Percentiles rank a stretch among this genome's conserved stretches.
Conservation (phyloP, 225 moss, liverwort and hornwort genomes). For the Climacium dendroides region DNA sequence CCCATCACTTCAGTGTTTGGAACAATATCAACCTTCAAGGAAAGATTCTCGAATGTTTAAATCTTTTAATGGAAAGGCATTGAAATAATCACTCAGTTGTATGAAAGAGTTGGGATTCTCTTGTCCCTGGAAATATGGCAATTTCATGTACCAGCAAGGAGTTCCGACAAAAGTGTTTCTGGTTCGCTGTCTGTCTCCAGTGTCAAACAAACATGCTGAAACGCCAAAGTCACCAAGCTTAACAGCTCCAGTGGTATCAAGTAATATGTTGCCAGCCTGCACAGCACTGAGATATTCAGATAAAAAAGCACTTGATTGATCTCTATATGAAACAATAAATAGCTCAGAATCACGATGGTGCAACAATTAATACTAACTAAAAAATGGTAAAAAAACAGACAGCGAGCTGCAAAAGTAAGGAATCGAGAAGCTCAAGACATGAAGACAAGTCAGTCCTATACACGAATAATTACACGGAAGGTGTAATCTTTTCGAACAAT, state of each 20-base stretch:
- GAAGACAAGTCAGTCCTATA: neutral
- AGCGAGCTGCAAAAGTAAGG: neutral
- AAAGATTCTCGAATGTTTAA: neutral
- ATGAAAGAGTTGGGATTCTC: neutral
- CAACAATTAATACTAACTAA: neutral
- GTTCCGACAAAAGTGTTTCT: slow-evolving; percentile 95
- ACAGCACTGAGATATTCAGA: neutral
- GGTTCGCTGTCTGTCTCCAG: slow-evolving; percentile 88
- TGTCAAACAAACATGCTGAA: slow-evolving; percentile 96
- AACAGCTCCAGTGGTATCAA: slow-evolving; percentile 65
- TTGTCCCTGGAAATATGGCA: neutral
- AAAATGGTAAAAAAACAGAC: neutral
- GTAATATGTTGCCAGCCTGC: slow-evolving; percentile 91
- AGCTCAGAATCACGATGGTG: neutral
- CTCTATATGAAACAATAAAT: neutral
- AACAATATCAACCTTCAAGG: neutral
- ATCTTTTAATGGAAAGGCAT: neutral
- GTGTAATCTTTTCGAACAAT: neutral
- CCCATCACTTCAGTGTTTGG: neutral
- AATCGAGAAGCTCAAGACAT: neutral
- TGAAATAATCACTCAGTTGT: neutral
- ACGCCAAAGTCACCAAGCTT: slow-evolving; percentile 98
- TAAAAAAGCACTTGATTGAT: neutral
- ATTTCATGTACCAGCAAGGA: slow-evolving; percentile 67
- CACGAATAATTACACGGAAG: neutral